These are phyloP conservation scores for Aaosphaeria arxii DNA, from an alignment of 2,329 filamentous ascomycete species.

Conservation along the genomic window DNA sequence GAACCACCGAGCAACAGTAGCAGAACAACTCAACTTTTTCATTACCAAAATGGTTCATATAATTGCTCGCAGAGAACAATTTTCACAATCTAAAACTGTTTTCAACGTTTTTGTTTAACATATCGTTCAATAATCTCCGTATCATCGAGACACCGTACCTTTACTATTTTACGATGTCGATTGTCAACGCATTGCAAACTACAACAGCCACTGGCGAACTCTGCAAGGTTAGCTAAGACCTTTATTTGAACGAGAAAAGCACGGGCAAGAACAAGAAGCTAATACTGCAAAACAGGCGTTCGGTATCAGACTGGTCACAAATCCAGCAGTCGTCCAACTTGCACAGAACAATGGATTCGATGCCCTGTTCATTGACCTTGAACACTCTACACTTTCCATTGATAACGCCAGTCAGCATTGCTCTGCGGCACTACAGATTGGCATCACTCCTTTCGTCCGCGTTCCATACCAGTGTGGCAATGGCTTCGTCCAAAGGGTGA, in stretches of 20 bases:
- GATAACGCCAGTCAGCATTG: background rate
- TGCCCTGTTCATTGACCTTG: background rate
- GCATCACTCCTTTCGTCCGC: background rate
- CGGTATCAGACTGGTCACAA: background rate
- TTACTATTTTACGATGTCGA: background rate
- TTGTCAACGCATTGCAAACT: background rate
- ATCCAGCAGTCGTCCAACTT: background rate
- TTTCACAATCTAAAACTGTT: too few relatives aligned
- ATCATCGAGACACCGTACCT: too few relatives aligned
- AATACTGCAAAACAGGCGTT: background rate
- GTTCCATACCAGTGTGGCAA: background rate
- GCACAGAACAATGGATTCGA: background rate
- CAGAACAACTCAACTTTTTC: too few relatives aligned
- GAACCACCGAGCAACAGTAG: too few relatives aligned
- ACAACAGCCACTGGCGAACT: background rate
- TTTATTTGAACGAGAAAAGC: background rate
- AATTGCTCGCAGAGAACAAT: too few relatives aligned
- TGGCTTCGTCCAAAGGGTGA: background rate
- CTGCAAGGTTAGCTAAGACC: background rate
- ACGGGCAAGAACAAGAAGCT: background rate
- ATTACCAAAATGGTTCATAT: too few relatives aligned
- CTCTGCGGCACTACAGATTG: background rate
- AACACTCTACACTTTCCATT: background rate
- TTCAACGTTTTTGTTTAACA: too few relatives aligned
- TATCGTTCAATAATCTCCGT: too few relatives aligned